Evolutionary conservation across 768 basidiomycete genomes (phyloP), one percentile per base, ranked within the genome.

Genomic region (Dioszegia aurantiaca): DNA sequence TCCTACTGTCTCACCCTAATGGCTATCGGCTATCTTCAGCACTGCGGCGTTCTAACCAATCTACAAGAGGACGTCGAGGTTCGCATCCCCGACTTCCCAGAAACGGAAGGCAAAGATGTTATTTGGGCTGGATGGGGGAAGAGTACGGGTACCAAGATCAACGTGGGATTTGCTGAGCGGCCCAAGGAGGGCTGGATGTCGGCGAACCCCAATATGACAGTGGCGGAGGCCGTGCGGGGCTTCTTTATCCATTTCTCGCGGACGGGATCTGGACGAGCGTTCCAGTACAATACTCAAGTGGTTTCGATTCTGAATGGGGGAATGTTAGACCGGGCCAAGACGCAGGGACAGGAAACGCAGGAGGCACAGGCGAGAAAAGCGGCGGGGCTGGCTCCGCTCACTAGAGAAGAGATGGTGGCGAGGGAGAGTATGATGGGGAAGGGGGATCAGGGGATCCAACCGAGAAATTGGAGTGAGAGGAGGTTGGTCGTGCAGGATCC

Each of bases 11-110:
- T 74, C 19, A 68, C 67, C 1, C 59, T 76, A 19, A 68, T 76
- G 70, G 66, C 66, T 4, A 76, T 76, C 28, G 70, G 58, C n/a
- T 76, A 76, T 54, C 62, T 76, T 4, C 75, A 76, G 42, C 55
- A 55, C 24, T 55, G 61, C 16, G 70, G 73, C 11, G 56, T 52
- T 31, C 57, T 76, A 9, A 72, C 75, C 1, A 76, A 74, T 55
- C 70, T 76, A 3, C 75, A 76, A 46, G 64, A 57, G 16, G 47
- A 64, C 27, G 54, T 72, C 40, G 37, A 52, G 11, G 62, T 57
- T 8, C 60, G 59, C 0, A 41, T 56, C 16, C 56, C 62, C n/a
- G 43, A 23, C 8, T 44, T 23, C 8, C 53, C 61, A 2, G 59
- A 62, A 11, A 58, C 64, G 23, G 52, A 62, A 8, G 66, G 68